Base-by-base conservation (phyloP, 306 rosid species). In the Echinosophora koreensis region DNA sequence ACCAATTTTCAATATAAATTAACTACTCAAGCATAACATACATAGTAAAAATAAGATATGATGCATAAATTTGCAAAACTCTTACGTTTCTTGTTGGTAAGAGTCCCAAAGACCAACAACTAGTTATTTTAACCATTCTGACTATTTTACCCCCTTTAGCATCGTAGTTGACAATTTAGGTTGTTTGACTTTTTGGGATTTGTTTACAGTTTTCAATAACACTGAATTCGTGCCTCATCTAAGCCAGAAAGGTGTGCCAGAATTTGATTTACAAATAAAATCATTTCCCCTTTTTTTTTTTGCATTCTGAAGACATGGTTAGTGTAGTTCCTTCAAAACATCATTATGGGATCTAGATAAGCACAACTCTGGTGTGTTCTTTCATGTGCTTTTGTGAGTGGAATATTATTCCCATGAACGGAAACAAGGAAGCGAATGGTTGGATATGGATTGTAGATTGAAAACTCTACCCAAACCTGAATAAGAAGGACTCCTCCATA, bases 301-400 rank as follows among this genome's bases (percentile, higher is more conserved):
- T 6, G 10, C 50, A 44, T 44, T 44, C 14, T 4, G 3, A 30
- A 30, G 32, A 30, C 3, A 30, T 2, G 32, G 32, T 35, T 35
- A 35, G 39, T 35, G 56, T 51, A 60, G 13, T 49, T 78, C 82
- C 44, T 58, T 12, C 27, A 46, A 70, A 17, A 11, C 41, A 16
- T 67, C 18, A 27, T 8, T 5, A 8, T 3, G 11, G 38, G 52
- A 34, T 69, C 37, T 66, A 32, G 61, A n/a, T 69, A 32, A 69
- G 47, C 61, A n/a, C 47, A 49, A 50, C 32, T 49, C 32, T 32
- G 8, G 5, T n/a, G 7, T 37, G 15, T 14, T 62, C 30, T 58
- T 16, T 44, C 15, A n/a, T 15, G 27, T 27, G 18, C 35, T 52
- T 66, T 54, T 50, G 30, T 12, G 27, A 12, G 56, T 7, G 55